These are phyloP conservation scores for Hirsutella rhossiliensis DNA, from an alignment of 2,329 filamentous ascomycete genomes.

Conservation along the genomic window DNA sequence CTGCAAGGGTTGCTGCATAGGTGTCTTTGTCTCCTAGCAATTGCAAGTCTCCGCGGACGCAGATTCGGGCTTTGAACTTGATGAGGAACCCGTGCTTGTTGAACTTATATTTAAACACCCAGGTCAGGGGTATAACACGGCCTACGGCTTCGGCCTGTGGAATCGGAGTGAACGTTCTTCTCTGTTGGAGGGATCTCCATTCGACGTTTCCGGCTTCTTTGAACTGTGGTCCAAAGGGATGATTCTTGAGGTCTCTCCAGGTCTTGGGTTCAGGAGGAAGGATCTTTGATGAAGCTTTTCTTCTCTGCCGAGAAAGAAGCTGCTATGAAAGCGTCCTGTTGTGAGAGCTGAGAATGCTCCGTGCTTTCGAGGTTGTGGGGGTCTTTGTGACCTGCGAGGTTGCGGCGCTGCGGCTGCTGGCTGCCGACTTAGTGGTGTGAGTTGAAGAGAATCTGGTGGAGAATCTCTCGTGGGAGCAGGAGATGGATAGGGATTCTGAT, in stretches of 20 bases:
- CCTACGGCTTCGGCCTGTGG: background rate
- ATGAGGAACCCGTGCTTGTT: slow-evolving; percentile 2
- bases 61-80: slow-evolving; percentile 1
- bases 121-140: background rate
- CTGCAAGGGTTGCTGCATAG: slow-evolving; percentile 2
- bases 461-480: too few species aligned
- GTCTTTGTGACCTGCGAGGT: too few species aligned
- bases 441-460: too few species aligned
- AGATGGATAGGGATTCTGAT: too few species aligned
- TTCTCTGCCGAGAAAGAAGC: background rate
- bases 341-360: too few species aligned
- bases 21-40: too few species aligned
- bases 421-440: too few species aligned
- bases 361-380: too few species aligned
- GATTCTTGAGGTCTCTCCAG: slow-evolving; percentile 1
- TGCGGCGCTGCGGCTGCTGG: too few species aligned
- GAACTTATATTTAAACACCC: background rate
- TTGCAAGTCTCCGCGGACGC: background rate
- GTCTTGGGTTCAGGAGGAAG: slow-evolving; percentile 2
- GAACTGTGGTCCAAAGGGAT: slow-evolving; percentile 2
- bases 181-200: background rate
- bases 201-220: slow-evolving; percentile 1
- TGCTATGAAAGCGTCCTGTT: too few species aligned
- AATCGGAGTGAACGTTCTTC: slow-evolving; percentile 1
- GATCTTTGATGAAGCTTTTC: background rate